phyloP scores from a whole-genome alignment of 2,329 filamentous ascomycete species.

The Fusarium albidum region DNA sequence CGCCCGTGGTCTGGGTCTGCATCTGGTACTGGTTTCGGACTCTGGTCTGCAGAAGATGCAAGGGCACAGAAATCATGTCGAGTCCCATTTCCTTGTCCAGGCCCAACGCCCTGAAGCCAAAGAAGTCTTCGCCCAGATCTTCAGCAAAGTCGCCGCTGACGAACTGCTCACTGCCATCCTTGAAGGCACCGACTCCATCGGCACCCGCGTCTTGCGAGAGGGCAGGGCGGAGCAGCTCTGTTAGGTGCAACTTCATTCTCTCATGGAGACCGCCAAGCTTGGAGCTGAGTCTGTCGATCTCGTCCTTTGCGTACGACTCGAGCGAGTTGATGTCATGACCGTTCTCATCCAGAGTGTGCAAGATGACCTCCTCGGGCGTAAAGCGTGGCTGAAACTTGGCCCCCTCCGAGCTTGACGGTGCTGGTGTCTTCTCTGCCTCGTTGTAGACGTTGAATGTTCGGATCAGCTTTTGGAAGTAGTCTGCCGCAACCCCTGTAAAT shows the following conservation, averaged over 20 bases:
- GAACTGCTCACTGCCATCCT: constrained; percentile 97
- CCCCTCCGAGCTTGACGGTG: constrained; percentile 51
- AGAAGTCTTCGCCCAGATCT: constrained; percentile 98
- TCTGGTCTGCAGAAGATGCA: constrained; percentile 92
- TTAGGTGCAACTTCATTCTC: constrained; percentile 89
- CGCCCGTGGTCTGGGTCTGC: constrained; percentile 70
- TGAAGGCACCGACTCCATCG: constrained; percentile 91
- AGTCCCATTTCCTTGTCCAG: constrained; percentile 91
- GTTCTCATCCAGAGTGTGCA: constrained; percentile 86
- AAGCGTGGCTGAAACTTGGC: constrained; percentile 69
- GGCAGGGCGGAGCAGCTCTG: constrained; percentile 92
- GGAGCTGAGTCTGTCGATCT: constrained; percentile 83
- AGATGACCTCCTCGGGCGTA: constrained; percentile 82
- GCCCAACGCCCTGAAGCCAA: constrained; percentile 95
- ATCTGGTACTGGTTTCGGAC: constrained; percentile 86
- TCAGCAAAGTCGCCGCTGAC: constrained; percentile 97
- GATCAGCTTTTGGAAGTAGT: constrained; percentile 88
- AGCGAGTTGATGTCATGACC: constrained; percentile 83
- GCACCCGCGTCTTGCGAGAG: constrained; percentile 76
- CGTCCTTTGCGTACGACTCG: constrained; percentile 89
- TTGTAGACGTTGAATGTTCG: constrained; percentile 82
- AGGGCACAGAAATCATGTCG: constrained; percentile 86
- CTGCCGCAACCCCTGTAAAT: constrained; percentile 86
- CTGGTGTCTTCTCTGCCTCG: constrained; percentile 79
- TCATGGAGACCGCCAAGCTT: constrained; percentile 90